These are phyloP conservation scores for Gynostemma pentaphyllum DNA, from an alignment of 306 rosid genomes.

Conservation along the genomic window DNA sequence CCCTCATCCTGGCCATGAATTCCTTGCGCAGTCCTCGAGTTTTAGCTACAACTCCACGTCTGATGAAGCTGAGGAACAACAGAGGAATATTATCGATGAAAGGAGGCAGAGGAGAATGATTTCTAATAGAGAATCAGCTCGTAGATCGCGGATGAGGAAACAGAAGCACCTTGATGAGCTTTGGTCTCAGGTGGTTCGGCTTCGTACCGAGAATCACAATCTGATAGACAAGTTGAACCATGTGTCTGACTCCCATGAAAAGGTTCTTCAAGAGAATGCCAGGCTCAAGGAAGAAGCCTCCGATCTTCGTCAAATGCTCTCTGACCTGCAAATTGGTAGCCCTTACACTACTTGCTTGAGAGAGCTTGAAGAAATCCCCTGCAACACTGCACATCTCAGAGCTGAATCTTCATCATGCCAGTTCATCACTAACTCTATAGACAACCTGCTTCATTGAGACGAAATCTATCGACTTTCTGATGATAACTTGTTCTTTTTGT, in stretches of 20 bases:
- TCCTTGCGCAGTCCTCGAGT: slow-evolving; percentile 31
- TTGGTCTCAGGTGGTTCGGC: slow-evolving; percentile 91
- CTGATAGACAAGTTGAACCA: slow-evolving; percentile 57
- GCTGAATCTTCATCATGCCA: slow-evolving; percentile 35
- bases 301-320: slow-evolving; percentile 60
- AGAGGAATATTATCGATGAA: slow-evolving; percentile 48
- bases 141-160: slow-evolving; percentile 87
- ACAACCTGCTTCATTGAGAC: slow-evolving; percentile 31
- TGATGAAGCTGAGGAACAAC: slow-evolving; percentile 76
- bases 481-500: slow-evolving; percentile 12
- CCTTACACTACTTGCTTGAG: slow-evolving; percentile 30
- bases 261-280: slow-evolving; percentile 47
- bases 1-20: slow-evolving; percentile 25
- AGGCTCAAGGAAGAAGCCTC: slow-evolving; percentile 59
- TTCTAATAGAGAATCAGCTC: slow-evolving; percentile 85
- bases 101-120: slow-evolving; percentile 81
- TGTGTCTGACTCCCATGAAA: slow-evolving; percentile 53
- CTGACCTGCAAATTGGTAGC: slow-evolving; percentile 46
- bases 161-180: slow-evolving; percentile 88
- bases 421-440: slow-evolving; percentile 21
- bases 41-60: slow-evolving; percentile 73
- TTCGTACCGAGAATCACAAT: slow-evolving; percentile 65
- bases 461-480: slow-evolving; percentile 14
- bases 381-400: slow-evolving; percentile 37
- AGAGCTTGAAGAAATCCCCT: slow-evolving; percentile 38